Percentiles rank a stretch among this genome's conserved stretches.
Conservation (phyloP, 768 basidiomycete species). For the Tricholoma matsutake region DNA sequence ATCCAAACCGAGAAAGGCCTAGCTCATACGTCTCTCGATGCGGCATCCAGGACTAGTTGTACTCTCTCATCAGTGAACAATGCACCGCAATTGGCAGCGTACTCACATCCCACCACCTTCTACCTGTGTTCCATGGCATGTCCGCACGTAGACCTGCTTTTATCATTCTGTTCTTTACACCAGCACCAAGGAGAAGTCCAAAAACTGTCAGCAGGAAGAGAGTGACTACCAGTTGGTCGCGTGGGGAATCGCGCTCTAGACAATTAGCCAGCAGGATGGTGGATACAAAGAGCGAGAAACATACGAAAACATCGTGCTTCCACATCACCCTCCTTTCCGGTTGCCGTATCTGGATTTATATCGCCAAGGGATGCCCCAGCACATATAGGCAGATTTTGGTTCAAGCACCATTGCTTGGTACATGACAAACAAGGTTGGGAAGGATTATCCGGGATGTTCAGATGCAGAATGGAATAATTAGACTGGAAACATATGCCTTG, state of each 20-base stretch:
- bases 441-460: constrained; percentile 79
- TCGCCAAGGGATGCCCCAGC: constrained; percentile 79
- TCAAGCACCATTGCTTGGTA: constrained; percentile 93
- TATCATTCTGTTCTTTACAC: constrained; percentile 78
- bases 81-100: constrained; percentile 13
- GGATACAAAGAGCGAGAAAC: constrained; percentile 24
- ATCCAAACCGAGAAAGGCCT: constrained; percentile 42
- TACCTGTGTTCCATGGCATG: constrained; percentile 58
- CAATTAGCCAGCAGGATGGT: constrained; percentile 12
- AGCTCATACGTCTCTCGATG: constrained; percentile 48
- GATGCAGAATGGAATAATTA: constrained; percentile 81
- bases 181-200: constrained; percentile 79
- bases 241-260: constrained; percentile 89
- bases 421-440: constrained; percentile 90
- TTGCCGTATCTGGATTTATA: constrained; percentile 88
- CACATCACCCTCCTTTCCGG: constrained; percentile 93
- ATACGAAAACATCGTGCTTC: constrained; percentile 94
- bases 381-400: constrained; percentile 86
- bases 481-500: constrained; percentile 88
- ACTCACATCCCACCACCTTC: constrained; percentile 84
- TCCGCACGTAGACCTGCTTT: constrained; percentile 71
- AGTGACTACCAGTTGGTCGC: constrained; percentile 91
- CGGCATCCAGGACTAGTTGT: constrained; percentile 52
- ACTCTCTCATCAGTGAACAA: constrained; percentile 3
- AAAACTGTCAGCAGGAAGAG: constrained; percentile 87